Percentiles rank a stretch among this genome's conserved stretches.
These are phyloP conservation scores for Plasmodium malariae DNA, from an alignment of 169 alveolate species.

Conservation along the genomic window DNA sequence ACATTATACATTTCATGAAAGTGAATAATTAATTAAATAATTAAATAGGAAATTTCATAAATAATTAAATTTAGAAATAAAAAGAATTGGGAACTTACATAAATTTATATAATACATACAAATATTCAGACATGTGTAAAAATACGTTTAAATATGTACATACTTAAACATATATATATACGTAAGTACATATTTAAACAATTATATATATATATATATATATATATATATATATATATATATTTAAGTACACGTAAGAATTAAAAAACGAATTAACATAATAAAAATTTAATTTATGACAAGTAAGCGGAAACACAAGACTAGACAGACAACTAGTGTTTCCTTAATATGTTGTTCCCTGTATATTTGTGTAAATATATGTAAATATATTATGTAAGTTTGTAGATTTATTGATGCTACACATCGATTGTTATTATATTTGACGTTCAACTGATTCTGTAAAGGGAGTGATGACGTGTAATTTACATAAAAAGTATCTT, in stretches of 20 bases:
- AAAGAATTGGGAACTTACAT: too few relatives aligned
- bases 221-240: not conserved
- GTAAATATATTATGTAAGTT: not conserved
- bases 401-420: too few relatives aligned
- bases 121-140: too few relatives aligned
- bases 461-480: too few relatives aligned
- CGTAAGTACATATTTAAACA: not conserved
- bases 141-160: too few relatives aligned
- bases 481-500: too few relatives aligned
- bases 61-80: not conserved
- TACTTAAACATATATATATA: not conserved
- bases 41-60: slow-evolving; percentile 9
- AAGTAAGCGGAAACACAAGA: not conserved
- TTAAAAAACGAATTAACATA: not conserved
- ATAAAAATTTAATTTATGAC: not conserved
- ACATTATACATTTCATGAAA: not conserved
- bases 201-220: not conserved
- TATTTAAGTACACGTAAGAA: too few relatives aligned
- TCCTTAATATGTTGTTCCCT: not conserved
- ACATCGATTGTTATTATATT: too few relatives aligned
- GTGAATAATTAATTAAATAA: not conserved
- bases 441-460: too few relatives aligned
- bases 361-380: not conserved
- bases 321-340: not conserved
- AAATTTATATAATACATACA: too few relatives aligned